Conservation (phyloP, 352 stramenopile genomes). For the Globisporangium solare region DNA sequence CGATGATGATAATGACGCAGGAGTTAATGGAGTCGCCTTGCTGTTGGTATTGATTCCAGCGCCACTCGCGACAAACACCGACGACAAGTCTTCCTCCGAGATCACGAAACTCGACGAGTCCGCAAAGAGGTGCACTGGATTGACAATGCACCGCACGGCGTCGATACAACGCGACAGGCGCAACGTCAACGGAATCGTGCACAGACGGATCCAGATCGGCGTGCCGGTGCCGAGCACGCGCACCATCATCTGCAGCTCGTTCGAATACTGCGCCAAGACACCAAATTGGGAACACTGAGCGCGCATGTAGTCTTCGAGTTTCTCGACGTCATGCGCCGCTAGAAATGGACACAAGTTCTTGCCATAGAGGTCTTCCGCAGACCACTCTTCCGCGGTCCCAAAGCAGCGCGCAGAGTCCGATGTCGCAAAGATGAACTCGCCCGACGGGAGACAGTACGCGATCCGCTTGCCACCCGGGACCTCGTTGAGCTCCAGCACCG, state of each 20-base stretch:
- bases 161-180: conserved; percentile 81
- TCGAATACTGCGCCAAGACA: conserved; percentile 11
- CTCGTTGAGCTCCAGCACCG: conserved; percentile 60
- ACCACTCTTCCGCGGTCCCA: not conserved
- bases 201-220: conserved; percentile 50
- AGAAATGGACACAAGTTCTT: conserved; percentile 60
- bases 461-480: conserved; percentile 40
- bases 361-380: conserved; percentile 50
- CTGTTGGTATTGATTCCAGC: conserved; percentile 2
- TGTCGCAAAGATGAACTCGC: conserved; percentile 74
- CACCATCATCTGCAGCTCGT: conserved; percentile 42
- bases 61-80: conserved; percentile 24
- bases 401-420: conserved; percentile 42
- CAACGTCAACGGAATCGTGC: conserved; percentile 58
- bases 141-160: conserved; percentile 41
- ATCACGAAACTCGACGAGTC: conserved; percentile 76
- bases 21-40: conserved; percentile 6
- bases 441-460: conserved; percentile 62
- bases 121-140: conserved; percentile 43
- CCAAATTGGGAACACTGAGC: conserved; percentile 19
- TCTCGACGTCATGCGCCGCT: conserved; percentile 46
- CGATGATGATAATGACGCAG: conserved; percentile 4
- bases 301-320: conserved; percentile 51
- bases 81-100: conserved; percentile 52
- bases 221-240: conserved; percentile 22